Conservation (phyloP, 768 basidiomycete genomes). For the Mycena vulgaris region DNA sequence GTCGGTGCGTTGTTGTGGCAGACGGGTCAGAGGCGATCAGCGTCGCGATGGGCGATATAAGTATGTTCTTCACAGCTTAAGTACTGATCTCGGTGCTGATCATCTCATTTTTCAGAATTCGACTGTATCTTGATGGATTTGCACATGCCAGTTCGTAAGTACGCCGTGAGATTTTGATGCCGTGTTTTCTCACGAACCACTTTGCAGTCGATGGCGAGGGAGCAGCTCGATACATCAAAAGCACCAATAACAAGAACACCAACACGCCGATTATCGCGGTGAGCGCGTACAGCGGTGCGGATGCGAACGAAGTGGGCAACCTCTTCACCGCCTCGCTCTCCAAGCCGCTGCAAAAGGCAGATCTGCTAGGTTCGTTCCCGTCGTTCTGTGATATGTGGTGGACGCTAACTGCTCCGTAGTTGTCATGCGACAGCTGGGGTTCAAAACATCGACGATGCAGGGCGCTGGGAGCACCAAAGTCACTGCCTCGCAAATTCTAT, state of each 20-base stretch:
- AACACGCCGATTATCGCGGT: slow-evolving; percentile 94
- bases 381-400: slow-evolving; percentile 7
- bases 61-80: slow-evolving; percentile 65
- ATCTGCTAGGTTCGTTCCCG: slow-evolving; percentile 72
- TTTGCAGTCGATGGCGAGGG: slow-evolving; percentile 91
- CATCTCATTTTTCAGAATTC: slow-evolving; percentile 74
- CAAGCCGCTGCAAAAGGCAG: slow-evolving; percentile 92
- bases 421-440: slow-evolving; percentile 89
- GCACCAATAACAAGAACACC: slow-evolving; percentile 95
- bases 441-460: slow-evolving; percentile 86
- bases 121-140: slow-evolving; percentile 97
- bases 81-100: slow-evolving; percentile 40
- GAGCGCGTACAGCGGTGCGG: slow-evolving; percentile 87
- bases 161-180: background rate
- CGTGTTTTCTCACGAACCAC: slow-evolving; percentile 30
- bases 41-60: slow-evolving; percentile 97
- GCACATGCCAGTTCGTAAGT: slow-evolving; percentile 93
- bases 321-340: slow-evolving; percentile 87
- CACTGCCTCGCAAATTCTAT: slow-evolving; percentile 56
- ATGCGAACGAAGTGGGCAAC: slow-evolving; percentile 74
- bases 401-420: slow-evolving; percentile 45
- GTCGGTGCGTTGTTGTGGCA: slow-evolving; percentile 94
- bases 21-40: slow-evolving; percentile 98
- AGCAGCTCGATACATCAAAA: slow-evolving; percentile 97
- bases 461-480: slow-evolving; percentile 69